Evolutionary conservation across 1,284 basidiomycete species (phyloP), one percentile per base, ranked within the genome.

Genomic region (Pholiota adiposa): DNA sequence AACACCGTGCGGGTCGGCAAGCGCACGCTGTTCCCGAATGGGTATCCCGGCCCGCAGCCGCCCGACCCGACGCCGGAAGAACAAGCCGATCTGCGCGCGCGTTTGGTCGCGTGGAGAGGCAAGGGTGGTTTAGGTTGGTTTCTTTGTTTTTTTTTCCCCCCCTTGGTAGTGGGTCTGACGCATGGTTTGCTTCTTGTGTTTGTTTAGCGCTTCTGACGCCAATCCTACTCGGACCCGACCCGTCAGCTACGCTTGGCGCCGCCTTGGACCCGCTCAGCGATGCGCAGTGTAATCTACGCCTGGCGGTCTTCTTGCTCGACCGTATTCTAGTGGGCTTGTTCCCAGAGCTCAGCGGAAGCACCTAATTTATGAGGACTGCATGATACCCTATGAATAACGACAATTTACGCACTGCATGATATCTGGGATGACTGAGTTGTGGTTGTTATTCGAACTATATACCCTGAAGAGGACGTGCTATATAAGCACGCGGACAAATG

Each of bases 21-120:
- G 65, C 79, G 80, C 21, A 81, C 85, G 3, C 78, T 95, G 38
- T 94, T 93, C 68, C 92, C 93, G 4, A 87, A 89, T 60, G 93
- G 92, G 19, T 92, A 91, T 74, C 91, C 92, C 1, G 87, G 82
- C 0, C 83, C 85, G 0, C 71, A 85, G 0, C 84, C 87, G 4
- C 75, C 79, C 3, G 88, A 91, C 53, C 93, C 92, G 23, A 85
- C 85, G 0, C 75, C 76, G 0, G 89, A 90, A 66, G 89, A 93
- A 70, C 89, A 92, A 69, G 74, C 76, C 2, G 77, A 76, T 36
- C 77, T 90, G 56, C 82, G 83, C 21, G 79, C 81, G n/a, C 74
- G 75, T 53, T 71, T 91, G 14, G 70, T 84, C 25, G 70, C 74
- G 27, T 78, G 84, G 67, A 71, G 87, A 49, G 71, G 73, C 0